These are phyloP conservation scores for Synchytrium microbalum DNA, from an alignment of 371 early-diverging fungal species.

Conservation along the genomic window DNA sequence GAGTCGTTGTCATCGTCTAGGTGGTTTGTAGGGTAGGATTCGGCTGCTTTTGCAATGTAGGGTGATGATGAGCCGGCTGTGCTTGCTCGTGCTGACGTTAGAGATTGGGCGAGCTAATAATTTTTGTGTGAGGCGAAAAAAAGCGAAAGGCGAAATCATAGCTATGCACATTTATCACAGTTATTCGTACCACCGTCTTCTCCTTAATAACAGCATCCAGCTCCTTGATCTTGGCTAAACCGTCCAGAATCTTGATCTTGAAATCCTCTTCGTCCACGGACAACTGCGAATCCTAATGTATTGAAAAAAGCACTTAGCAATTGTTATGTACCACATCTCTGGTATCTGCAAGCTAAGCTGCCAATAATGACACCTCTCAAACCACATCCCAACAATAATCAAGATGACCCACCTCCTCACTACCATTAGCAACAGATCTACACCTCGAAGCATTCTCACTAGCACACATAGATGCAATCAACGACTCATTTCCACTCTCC, in stretches of 20 bases:
- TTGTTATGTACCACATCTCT: too few species aligned
- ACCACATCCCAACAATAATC: too few species aligned
- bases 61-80: conserved; percentile 9
- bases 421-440: too few species aligned
- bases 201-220: conserved; percentile 25
- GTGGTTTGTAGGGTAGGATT: conserved; percentile 7
- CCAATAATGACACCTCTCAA: too few species aligned
- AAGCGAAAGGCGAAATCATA: neutral
- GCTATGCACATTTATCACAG: neutral
- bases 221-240: conserved; percentile 27
- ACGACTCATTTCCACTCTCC: neutral
- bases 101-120: neutral
- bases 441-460: too few species aligned
- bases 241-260: conserved; percentile 16
- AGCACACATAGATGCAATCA: too few species aligned
- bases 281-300: too few species aligned
- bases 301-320: too few species aligned
- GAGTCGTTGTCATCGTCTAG: conserved; percentile 8
- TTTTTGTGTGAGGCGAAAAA: neutral
- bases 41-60: conserved; percentile 5
- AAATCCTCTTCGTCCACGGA: neutral
- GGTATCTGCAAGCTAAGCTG: too few species aligned
- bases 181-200: conserved; percentile 23
- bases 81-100: conserved; percentile 9
- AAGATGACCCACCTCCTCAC: too few species aligned